Percentiles rank a stretch among this genome's conserved stretches.
phyloP scores from a whole-genome alignment of 2,329 filamentous ascomycete genomes.

The Pseudogymnoascus sp. region DNA sequence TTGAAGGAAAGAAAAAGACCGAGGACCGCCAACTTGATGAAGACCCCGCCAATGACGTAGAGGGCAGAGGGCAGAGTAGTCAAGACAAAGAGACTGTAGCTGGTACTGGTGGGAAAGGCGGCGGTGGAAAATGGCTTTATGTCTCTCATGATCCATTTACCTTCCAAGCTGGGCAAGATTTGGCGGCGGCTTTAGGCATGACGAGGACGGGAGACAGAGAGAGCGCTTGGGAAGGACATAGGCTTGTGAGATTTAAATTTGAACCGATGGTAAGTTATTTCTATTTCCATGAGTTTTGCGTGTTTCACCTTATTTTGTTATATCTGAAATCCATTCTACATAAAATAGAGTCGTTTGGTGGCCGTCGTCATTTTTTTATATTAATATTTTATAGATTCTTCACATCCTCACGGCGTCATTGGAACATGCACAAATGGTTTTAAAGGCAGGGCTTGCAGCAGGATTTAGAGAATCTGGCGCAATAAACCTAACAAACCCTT shows the following conservation, averaged over 20 bases:
- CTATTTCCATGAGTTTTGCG: not conserved
- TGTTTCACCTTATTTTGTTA: not conserved
- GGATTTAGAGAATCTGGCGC: slow-evolving; percentile 90
- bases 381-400: slow-evolving; percentile 58
- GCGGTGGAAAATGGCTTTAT: slow-evolving; percentile 76
- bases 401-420: slow-evolving; percentile 76
- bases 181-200: slow-evolving; percentile 36
- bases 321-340: not conserved
- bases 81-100: slow-evolving; percentile 37
- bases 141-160: slow-evolving; percentile 73
- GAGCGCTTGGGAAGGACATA: slow-evolving; percentile 28
- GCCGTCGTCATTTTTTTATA: not conserved
- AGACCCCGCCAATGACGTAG: slow-evolving; percentile 13
- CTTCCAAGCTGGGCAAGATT: slow-evolving; percentile 20
- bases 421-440: slow-evolving; percentile 65
- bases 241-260: slow-evolving; percentile 79
- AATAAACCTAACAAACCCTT: slow-evolving; percentile 49
- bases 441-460: slow-evolving; percentile 69
- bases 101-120: slow-evolving; percentile 76
- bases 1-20: slow-evolving; percentile 60
- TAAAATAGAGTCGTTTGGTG: not conserved
- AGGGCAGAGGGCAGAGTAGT: slow-evolving; percentile 16
- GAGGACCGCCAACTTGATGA: slow-evolving; percentile 1
- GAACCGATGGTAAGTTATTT: slow-evolving; percentile 76
- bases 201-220: slow-evolving; percentile 24